phyloP scores from a whole-genome alignment of 106 monocot genomes.

The Phalaenopsis equestris region DNA sequence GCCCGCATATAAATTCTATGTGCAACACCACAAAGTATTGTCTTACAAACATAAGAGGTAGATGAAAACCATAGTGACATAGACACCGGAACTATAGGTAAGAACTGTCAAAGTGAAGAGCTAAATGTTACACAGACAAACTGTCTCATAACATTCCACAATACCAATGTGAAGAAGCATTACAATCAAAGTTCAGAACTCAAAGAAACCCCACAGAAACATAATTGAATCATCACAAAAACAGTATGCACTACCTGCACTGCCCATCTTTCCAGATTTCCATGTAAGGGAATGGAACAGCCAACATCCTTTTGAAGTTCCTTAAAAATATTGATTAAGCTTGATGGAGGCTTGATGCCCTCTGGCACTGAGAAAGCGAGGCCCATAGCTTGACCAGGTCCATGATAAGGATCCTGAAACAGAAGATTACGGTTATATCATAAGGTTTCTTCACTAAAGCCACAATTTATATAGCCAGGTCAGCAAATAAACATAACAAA shows the following conservation, averaged over 20 bases:
- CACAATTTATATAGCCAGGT: background rate
- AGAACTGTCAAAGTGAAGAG: background rate
- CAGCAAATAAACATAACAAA: background rate
- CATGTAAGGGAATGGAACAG: constrained; percentile 77
- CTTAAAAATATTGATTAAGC: constrained; percentile 90
- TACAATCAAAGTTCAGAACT: background rate
- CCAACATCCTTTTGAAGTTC: constrained; percentile 82
- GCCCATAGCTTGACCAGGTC: constrained; percentile 94
- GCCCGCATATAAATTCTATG: background rate
- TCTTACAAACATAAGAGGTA: background rate
- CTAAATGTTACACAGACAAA: background rate
- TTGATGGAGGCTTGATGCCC: constrained; percentile 72
- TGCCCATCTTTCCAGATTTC: constrained; percentile 90
- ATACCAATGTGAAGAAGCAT: background rate
- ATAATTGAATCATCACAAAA: background rate
- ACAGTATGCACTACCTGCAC: constrained; percentile 47
- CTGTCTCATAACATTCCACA: background rate
- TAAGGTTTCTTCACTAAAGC: background rate
- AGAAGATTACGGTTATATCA: background rate
- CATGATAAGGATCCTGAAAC: constrained; percentile 92
- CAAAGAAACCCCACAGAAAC: background rate
- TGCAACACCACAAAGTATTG: background rate
- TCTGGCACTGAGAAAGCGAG: constrained; percentile 85
- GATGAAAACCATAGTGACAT: background rate
- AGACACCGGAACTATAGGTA: background rate